Evolutionary conservation across 2,329 filamentous ascomycete genomes (phyloP), one percentile per base, ranked within the genome.

Genomic region (Aspergillus fischeri): DNA sequence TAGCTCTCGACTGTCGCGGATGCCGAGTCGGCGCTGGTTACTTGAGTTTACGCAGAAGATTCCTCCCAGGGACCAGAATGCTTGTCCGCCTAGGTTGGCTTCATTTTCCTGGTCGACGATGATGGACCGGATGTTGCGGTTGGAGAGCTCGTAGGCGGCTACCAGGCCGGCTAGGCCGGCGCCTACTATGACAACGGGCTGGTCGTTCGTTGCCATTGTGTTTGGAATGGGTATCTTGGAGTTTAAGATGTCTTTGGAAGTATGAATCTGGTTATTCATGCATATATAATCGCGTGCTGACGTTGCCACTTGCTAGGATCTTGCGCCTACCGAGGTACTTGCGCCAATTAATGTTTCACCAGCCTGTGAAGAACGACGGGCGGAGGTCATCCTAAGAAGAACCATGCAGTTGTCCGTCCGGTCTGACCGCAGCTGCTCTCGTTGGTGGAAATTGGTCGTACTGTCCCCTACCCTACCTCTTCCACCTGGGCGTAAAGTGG

Each of bases 11-110:
- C 77, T 81, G 72, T 86, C 84, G 60, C 76, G 77, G 73, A 86
- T 83, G 62, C 84, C 84, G 69, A 81, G 74, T 54, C 81, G 78
- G 3, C 83, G 80, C 73, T 86, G 84, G 60, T 81, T 76, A 8
- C 78, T 65, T 8, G 82, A 84, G 71, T 86, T 69, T 55, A 86
- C 83, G 70, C 81, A 77, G 72, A 86, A 86, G 27, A 86, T 67
- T 38, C 84, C 84, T 35, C 84, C 84, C 1, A 86, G 78, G 3
- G 84, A 86, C 83, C 44, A 47, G 21, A 47, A 47, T 47, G 44
- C 44, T 24, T 47, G 44, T 14, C 84, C 84, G 57, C 84, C 84
- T 9, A 86, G 74, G 63, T 78, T 85, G 59, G 76, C 70, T 29
- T 75, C 77, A 57, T 81, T 82, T 66, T 86, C 84, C 65, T 86